phyloP scores from a whole-genome alignment of 2,329 filamentous ascomycete species.

The Macrophomina phaseolina region DNA sequence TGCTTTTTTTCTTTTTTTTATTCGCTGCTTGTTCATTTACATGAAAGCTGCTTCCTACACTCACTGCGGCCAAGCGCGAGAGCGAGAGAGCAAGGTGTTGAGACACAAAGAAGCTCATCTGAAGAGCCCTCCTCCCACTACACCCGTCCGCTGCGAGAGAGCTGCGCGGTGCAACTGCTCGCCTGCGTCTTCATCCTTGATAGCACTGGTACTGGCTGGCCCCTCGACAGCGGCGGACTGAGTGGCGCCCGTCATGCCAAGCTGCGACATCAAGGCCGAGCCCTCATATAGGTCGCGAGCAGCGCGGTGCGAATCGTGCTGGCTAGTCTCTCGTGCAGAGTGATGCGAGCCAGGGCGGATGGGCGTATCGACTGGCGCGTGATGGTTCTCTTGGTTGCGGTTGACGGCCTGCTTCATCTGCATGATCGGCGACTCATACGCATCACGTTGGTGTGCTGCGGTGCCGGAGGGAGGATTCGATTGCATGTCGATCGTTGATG shows the following conservation, averaged over 20 bases:
- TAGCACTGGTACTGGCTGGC: neutral
- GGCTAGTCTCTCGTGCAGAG: neutral
- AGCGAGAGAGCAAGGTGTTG: too few relatives aligned
- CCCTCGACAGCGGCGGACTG: neutral
- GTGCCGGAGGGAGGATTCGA: constrained; percentile 47
- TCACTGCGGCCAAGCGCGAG: too few relatives aligned
- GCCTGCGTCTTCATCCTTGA: constrained; percentile 24
- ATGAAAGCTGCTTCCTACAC: too few relatives aligned
- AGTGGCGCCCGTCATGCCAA: constrained; percentile 3
- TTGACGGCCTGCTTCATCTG: constrained; percentile 40
- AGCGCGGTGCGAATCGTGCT: neutral
- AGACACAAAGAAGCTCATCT: neutral
- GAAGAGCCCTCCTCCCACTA: constrained; percentile 20
- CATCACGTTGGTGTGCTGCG: constrained; percentile 33
- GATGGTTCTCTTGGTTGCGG: constrained; percentile 7
- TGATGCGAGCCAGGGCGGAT: neutral
- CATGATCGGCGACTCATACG: constrained; percentile 45
- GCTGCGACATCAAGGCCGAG: constrained; percentile 14
- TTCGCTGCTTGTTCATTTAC: neutral
- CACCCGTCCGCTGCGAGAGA: constrained; percentile 15
- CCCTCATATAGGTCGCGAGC: constrained; percentile 18
- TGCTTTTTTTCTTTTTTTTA: neutral
- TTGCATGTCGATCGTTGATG: constrained; percentile 46
- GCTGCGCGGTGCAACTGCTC: constrained; percentile 26
- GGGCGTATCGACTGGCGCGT: constrained; percentile 2